Conservation (phyloP, 305 asterid genomes). For the Plantago rigida region DNA sequence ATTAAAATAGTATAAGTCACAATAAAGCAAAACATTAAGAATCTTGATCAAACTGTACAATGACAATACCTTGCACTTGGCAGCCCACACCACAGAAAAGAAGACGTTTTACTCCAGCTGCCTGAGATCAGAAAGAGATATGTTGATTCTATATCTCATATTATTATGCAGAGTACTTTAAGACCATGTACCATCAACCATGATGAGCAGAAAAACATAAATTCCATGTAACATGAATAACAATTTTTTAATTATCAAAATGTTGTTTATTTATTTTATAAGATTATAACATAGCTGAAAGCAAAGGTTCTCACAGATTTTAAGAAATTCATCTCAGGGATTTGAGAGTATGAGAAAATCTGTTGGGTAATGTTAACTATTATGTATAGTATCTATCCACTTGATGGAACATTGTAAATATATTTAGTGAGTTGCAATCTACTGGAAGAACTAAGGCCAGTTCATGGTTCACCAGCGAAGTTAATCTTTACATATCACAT, state of each 20-base stretch:
- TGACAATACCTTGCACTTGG: constrained; percentile 85
- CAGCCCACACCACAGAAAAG: constrained; percentile 98
- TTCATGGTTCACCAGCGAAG: no score
- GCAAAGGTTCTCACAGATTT: background rate
- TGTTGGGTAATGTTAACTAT: no score
- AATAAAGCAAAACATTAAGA: constrained; percentile 25
- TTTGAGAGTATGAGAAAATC: background rate
- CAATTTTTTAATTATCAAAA: background rate
- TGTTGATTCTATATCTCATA: constrained; percentile 14
- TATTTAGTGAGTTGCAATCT: no score
- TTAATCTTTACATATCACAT: no score
- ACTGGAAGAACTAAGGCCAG: no score
- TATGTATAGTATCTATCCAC: no score
- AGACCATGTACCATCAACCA: no score
- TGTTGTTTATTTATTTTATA: no score
- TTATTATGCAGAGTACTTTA: no score
- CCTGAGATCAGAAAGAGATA: constrained; percentile 42
- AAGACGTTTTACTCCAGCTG: constrained; percentile 91
- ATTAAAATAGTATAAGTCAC: constrained; percentile 50
- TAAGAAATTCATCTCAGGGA: background rate
- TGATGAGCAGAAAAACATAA: background rate
- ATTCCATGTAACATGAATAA: background rate
- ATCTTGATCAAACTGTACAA: constrained; percentile 18
- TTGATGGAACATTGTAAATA: no score
- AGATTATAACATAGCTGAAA: background rate